A percentile compares a stretch with the other conserved stretches of the same genome.
These are phyloP conservation scores for Tylopilus intermedius DNA, from an alignment of 768 basidiomycete species.

Conservation along the genomic window DNA sequence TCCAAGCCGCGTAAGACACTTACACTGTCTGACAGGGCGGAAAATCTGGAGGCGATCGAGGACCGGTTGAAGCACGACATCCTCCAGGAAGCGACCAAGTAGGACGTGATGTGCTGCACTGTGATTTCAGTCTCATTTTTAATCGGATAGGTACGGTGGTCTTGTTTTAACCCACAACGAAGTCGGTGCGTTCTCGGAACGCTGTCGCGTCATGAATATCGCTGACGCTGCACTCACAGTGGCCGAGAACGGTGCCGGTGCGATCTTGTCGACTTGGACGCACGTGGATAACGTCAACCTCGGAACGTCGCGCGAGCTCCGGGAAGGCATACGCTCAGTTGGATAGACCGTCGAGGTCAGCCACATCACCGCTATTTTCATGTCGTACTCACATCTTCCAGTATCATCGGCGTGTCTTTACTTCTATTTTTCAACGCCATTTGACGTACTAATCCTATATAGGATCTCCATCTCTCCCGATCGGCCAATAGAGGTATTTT, in stretches of 20 bases:
- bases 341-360: slow-evolving; percentile 90
- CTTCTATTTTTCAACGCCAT: neutral
- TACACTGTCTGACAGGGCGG: slow-evolving; percentile 83
- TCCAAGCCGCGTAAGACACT: slow-evolving; percentile 77
- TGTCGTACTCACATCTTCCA: slow-evolving; percentile 35
- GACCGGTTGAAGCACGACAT: slow-evolving; percentile 86
- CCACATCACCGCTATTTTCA: neutral
- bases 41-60: slow-evolving; percentile 93
- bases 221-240: slow-evolving; percentile 28
- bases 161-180: slow-evolving; percentile 93
- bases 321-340: slow-evolving; percentile 67
- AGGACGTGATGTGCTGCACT: neutral
- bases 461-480: slow-evolving; percentile 95
- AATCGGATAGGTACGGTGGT: slow-evolving; percentile 67
- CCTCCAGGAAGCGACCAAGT: slow-evolving; percentile 76
- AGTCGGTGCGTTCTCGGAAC: slow-evolving; percentile 47
- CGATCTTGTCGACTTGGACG: slow-evolving; percentile 91
- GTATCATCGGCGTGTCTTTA: slow-evolving; percentile 65
- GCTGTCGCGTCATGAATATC: neutral
- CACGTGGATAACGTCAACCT: slow-evolving; percentile 79
- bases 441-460: slow-evolving; percentile 10
- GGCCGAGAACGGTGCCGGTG: slow-evolving; percentile 63
- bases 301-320: slow-evolving; percentile 84
- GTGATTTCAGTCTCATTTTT: slow-evolving; percentile 4
- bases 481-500: slow-evolving; percentile 75